A percentile compares a stretch with the other conserved stretches of the same genome.
These are phyloP conservation scores for Uncinocarpus reesii DNA, from an alignment of 2,329 filamentous ascomycete genomes.

Conservation along the genomic window DNA sequence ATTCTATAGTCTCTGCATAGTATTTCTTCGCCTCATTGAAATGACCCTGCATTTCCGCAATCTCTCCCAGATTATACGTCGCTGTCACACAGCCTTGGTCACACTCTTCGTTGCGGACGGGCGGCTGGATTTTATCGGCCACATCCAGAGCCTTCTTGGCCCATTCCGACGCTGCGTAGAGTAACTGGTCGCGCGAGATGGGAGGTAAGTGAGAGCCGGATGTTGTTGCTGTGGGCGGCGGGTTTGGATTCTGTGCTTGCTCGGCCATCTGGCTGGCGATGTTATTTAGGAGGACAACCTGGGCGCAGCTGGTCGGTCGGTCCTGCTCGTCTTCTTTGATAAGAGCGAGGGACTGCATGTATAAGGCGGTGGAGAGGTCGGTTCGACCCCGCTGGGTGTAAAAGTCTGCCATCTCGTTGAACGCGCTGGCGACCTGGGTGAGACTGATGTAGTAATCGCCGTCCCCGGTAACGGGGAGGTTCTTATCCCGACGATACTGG, in stretches of 20 bases:
- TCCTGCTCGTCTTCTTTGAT: constrained; percentile 39
- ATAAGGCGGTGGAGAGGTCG: constrained; percentile 74
- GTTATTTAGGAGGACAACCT: constrained; percentile 59
- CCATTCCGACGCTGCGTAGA: constrained; percentile 66
- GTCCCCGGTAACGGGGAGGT: constrained; percentile 50
- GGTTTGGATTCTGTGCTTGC: constrained; percentile 23
- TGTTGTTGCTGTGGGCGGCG: constrained; percentile 26
- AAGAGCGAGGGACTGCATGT: constrained; percentile 69
- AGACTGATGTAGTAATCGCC: constrained; percentile 30
- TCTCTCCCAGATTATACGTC: constrained; percentile 76
- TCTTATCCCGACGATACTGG: constrained; percentile 54
- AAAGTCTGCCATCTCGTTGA: constrained; percentile 58
- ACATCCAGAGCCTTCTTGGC: constrained; percentile 64
- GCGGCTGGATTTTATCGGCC: constrained; percentile 53
- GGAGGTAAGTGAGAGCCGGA: constrained; percentile 30
- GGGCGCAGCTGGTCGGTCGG: constrained; percentile 54
- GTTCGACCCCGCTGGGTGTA: constrained; percentile 66
- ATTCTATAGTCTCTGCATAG: constrained; percentile 57
- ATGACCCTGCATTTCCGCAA: constrained; percentile 65
- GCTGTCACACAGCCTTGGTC: constrained; percentile 73
- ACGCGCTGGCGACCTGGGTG: constrained; percentile 28
- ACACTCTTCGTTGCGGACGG: constrained; percentile 64
- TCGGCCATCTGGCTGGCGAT: constrained; percentile 40
- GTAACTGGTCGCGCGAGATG: constrained; percentile 49
- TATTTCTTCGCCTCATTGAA: constrained; percentile 53